Conservation (phyloP, 805 yeast genomes). For the Pichia californica region DNA sequence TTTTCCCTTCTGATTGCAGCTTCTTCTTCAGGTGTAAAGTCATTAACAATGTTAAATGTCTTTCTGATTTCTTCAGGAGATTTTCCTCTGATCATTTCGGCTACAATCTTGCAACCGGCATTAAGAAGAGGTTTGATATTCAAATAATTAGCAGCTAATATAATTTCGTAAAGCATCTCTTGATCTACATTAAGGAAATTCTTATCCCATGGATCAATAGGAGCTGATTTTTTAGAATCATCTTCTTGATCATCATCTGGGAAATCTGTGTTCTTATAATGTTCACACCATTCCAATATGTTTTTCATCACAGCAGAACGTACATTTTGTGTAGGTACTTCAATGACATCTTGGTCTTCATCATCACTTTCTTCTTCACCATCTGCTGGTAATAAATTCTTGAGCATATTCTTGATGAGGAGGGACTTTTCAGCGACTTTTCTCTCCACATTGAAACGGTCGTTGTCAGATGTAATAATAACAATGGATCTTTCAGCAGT, state of each 20-base stretch:
- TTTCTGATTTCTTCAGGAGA: slow-evolving; percentile 76
- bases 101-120: slow-evolving; percentile 76
- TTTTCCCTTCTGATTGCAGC: slow-evolving; percentile 83
- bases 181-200: slow-evolving; percentile 91
- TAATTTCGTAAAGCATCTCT: slow-evolving; percentile 77
- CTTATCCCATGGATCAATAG: slow-evolving; percentile 94
- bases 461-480: slow-evolving; percentile 75
- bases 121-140: slow-evolving; percentile 70
- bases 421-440: slow-evolving; percentile 84
- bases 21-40: slow-evolving; percentile 82
- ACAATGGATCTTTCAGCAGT: slow-evolving; percentile 24
- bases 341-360: slow-evolving; percentile 38
- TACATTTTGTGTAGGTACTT: slow-evolving; percentile 87
- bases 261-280: slow-evolving; percentile 75
- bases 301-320: slow-evolving; percentile 80
- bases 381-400: slow-evolving; percentile 46
- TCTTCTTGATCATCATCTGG: slow-evolving; percentile 78
- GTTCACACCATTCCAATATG: slow-evolving; percentile 95
- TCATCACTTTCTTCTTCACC: slow-evolving; percentile 32
- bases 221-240: slow-evolving; percentile 80
- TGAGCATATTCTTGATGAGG: slow-evolving; percentile 78
- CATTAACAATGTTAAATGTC: slow-evolving; percentile 74
- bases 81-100: slow-evolving; percentile 77
- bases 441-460: slow-evolving; percentile 66
- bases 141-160: slow-evolving; percentile 73